Base-by-base conservation (phyloP, 2,329 filamentous ascomycete species). In the Aspergillus ibericus region DNA sequence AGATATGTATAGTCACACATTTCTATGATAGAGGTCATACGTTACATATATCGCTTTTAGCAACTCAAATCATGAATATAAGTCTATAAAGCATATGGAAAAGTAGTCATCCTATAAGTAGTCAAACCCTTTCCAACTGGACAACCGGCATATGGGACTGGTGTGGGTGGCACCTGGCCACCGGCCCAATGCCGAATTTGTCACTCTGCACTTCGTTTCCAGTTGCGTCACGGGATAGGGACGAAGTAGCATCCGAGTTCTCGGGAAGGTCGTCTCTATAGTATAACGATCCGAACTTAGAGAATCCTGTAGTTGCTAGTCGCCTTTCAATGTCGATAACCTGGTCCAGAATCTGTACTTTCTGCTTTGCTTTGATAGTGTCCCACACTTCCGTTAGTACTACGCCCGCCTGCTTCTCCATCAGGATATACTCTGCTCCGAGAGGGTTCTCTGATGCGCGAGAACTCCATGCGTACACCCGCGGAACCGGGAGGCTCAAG, bases 361-460 rank as follows among this genome's bases (percentile, higher is more conserved):
- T 68, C 27, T 64, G 57, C 22, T 64, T 64, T 40, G 60, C 63
- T 50, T 62, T 64, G 25, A 68, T 57, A 20, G 3, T 48, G 2
- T 59, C 57, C 66, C 63, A 70, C 46, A 67, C 55, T 53, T 67
- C 57, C 3, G 47, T 60, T 25, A 69, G 60, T 29, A 60, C 27
- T 10, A 62, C 36, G 1, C 64, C 64, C 13, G 61, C 22, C 7
- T 63, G 52, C 18, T 70, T 68, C 56, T 75, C 75, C 70, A 75
- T 75, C 20, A 78, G 65, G 36, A 78, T 70, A 48, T 72, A 77
- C 63, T 76, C 73, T 40, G 72, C 72, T 12, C 73, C 71, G 49
- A 74, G 67, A 50, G 69, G 56, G 48, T 74, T 77, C 15, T 74
- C 66, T 48, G 56, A 54, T 40, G 61, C 59, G 44, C 64, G 66